These are phyloP conservation scores for Colletotrichum paranaense DNA, from an alignment of 2,329 filamentous ascomycete genomes.

Conservation along the genomic window DNA sequence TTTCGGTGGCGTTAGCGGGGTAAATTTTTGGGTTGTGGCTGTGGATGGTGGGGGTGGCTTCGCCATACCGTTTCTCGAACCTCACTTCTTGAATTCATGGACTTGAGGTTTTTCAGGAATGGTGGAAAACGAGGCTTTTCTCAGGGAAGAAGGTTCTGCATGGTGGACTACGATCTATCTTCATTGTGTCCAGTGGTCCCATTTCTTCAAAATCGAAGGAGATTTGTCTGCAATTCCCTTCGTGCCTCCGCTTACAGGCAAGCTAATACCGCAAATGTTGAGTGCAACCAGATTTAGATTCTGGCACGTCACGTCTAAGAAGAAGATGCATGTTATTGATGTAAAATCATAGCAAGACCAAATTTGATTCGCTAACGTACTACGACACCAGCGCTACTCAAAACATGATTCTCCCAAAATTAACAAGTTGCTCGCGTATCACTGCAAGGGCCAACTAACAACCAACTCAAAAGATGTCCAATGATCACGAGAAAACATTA, in stretches of 20 bases:
- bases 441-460: background rate
- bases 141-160: too few relatives aligned
- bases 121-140: background rate
- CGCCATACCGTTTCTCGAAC: background rate
- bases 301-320: too few relatives aligned
- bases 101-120: background rate
- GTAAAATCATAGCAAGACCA: background rate
- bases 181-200: too few relatives aligned
- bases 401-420: background rate
- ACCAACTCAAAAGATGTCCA: background rate
- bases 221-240: too few relatives aligned
- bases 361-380: background rate
- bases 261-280: too few relatives aligned
- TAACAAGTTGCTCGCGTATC: background rate
- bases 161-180: too few relatives aligned
- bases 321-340: too few relatives aligned
- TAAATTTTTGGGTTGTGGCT: background rate
- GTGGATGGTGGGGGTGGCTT: background rate
- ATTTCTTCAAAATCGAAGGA: too few relatives aligned
- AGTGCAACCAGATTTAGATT: too few relatives aligned
- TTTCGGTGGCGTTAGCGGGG: background rate
- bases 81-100: too few relatives aligned
- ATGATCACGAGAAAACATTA: background rate
- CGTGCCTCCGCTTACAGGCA: too few relatives aligned
- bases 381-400: background rate